These are phyloP conservation scores for Mucuna pruriens DNA, from an alignment of 306 rosid species.

Conservation along the genomic window DNA sequence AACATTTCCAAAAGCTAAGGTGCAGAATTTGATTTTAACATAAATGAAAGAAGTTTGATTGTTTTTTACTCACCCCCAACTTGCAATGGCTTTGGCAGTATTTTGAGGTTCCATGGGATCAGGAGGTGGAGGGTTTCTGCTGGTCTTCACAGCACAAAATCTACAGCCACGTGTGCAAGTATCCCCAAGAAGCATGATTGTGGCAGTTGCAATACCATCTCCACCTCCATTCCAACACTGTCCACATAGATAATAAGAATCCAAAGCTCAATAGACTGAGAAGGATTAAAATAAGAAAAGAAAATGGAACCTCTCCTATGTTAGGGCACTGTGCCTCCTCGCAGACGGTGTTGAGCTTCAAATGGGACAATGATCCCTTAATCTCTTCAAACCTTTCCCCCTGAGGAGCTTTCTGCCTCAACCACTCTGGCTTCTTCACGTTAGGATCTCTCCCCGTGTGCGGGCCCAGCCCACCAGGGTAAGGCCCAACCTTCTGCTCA, in stretches of 20 bases:
- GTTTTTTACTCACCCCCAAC: slow-evolving; percentile 75
- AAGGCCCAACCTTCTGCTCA: slow-evolving; percentile 43
- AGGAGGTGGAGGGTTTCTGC: slow-evolving; percentile 90
- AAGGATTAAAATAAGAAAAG: background rate
- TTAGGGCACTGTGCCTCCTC: slow-evolving; percentile 98
- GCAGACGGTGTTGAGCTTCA: slow-evolving; percentile 89
- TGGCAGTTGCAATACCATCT: slow-evolving; percentile 93
- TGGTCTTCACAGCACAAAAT: slow-evolving; percentile 96
- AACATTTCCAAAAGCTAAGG: background rate
- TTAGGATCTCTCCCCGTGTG: slow-evolving; percentile 83
- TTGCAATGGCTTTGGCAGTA: slow-evolving; percentile 85
- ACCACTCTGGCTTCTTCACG: slow-evolving; percentile 81
- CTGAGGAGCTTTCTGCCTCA: slow-evolving; percentile 88
- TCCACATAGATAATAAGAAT: slow-evolving; percentile 25
- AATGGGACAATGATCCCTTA: slow-evolving; percentile 66
- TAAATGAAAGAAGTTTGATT: background rate
- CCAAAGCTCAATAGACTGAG: slow-evolving; percentile 21
- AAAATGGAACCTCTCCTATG: slow-evolving; percentile 69
- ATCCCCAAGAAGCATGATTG: slow-evolving; percentile 96
- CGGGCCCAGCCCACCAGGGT: slow-evolving; percentile 67
- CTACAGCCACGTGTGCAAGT: slow-evolving; percentile 98
- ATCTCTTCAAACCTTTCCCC: slow-evolving; percentile 68
- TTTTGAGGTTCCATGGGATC: slow-evolving; percentile 91
- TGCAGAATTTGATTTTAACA: no score
- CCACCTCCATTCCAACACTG: slow-evolving; percentile 98